phyloP scores from a whole-genome alignment of 352 stramenopile genomes.

The Detonula confervacea region DNA sequence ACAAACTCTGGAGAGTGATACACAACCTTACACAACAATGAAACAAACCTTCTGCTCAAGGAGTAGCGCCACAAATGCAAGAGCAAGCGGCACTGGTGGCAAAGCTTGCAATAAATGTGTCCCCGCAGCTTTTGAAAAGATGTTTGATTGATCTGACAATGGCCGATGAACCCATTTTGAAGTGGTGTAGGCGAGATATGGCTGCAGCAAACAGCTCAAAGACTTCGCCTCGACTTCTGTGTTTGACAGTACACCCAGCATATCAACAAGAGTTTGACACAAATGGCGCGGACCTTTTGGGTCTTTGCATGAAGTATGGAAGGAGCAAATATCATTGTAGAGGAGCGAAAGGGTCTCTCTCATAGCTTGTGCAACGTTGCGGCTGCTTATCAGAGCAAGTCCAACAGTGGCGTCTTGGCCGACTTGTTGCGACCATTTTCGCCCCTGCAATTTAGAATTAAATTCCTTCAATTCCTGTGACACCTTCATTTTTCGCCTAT shows the following conservation, averaged over 20 bases:
- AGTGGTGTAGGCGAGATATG: constrained; percentile 60
- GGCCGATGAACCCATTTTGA: constrained; percentile 70
- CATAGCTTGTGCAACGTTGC: constrained; percentile 78
- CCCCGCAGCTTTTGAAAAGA: constrained; percentile 57
- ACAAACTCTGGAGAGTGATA: neutral
- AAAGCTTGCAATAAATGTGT: constrained; percentile 72
- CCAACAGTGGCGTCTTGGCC: constrained; percentile 52
- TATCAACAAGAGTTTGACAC: constrained; percentile 68
- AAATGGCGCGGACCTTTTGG: constrained; percentile 9
- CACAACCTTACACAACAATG: neutral
- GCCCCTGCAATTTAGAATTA: constrained; percentile 60
- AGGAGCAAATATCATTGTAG: constrained; percentile 58
- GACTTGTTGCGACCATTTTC: constrained; percentile 55
- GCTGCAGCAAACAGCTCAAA: constrained; percentile 59
- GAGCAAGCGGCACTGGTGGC: constrained; percentile 71
- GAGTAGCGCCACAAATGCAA: constrained; percentile 76
- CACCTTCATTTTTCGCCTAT: constrained; percentile 53
- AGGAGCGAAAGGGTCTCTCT: constrained; percentile 69
- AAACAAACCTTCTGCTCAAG: constrained; percentile 80
- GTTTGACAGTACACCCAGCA: constrained; percentile 58
- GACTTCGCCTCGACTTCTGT: constrained; percentile 54
- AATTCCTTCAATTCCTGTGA: constrained; percentile 54
- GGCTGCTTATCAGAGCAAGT: constrained; percentile 70
- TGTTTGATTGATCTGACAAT: constrained; percentile 56
- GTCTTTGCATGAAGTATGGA: constrained; percentile 21